Evolutionary conservation across 2,329 filamentous ascomycete genomes (phyloP).

Genomic region (Epichloe gansuensis): DNA sequence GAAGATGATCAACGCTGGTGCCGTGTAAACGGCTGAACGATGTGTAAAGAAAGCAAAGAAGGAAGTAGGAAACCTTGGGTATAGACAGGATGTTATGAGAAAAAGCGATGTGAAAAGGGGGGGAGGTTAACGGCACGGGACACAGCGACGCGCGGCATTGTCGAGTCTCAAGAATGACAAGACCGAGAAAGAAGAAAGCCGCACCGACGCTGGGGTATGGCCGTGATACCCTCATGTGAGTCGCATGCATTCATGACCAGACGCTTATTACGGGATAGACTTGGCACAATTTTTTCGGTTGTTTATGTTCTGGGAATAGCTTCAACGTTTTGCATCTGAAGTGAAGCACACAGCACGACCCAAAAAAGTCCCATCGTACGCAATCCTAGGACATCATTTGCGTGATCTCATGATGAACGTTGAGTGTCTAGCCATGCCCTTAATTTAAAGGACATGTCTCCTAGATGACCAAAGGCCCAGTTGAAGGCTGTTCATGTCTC

Average conservation of each 20-base stretch:
- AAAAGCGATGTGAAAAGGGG: conserved; percentile 7
- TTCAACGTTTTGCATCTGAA: not conserved
- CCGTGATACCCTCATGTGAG: conserved; percentile 18
- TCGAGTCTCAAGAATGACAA: conserved; percentile 9
- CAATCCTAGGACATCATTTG: not conserved
- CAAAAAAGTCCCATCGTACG: not conserved
- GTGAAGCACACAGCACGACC: not conserved
- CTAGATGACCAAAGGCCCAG: too few relatives aligned
- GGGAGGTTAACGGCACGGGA: conserved; percentile 7
- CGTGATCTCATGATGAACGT: not conserved
- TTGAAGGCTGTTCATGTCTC: too few relatives aligned
- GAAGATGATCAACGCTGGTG: conserved; percentile 89
- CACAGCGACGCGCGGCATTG: conserved; percentile 8
- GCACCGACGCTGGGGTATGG: conserved; percentile 16
- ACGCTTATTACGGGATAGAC: conserved; percentile 20
- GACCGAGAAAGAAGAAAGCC: conserved; percentile 8
- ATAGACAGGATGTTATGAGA: conserved; percentile 10
- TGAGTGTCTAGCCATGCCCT: too few relatives aligned
- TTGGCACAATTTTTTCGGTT: conserved; percentile 14
- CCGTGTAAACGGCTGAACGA: conserved; percentile 52
- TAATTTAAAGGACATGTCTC: too few relatives aligned
- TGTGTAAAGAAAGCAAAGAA: conserved; percentile 2
- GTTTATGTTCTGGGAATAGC: not conserved
- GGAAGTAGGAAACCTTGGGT: conserved; percentile 3
- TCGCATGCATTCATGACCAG: conserved; percentile 12